Evolutionary conservation across 371 early-diverging fungal species (phyloP), one percentile per base, ranked within the genome.

Genomic region (Haplosporangium sp.): DNA sequence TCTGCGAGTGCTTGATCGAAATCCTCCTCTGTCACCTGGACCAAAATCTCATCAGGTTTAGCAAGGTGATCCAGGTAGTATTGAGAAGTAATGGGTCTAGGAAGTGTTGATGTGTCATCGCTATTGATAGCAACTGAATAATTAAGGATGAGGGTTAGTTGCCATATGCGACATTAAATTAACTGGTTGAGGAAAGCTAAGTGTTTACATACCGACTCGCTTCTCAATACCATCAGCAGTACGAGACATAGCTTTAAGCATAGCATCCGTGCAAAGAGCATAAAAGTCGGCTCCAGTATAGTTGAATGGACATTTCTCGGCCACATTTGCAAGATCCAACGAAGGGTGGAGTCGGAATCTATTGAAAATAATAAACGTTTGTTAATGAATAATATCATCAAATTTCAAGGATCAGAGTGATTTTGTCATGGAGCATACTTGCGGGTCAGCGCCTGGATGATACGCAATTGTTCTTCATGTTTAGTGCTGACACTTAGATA

Each of bases 221-320:
- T 56, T 75, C 67, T 97, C 96, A n/a, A 98, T 92, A 0, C 86
- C 71, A 50, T 91, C 86, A 15, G 97, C 96, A 0, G 93, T 95
- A 55, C 98, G 92, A 7, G 95, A 86, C 91, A 97, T 96, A 15
- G 98, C 97, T 72, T 98, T 97, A 9, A 99, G 87, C 91, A 97
- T 94, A 3, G 99, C 96, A 78, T 98, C 98, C 19, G 98, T 95
- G 75, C 97, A 98, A 38, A 99, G 87, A 0, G 99, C 99, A 81
- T 99, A 98, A 72, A 98, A 95, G 83, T 99, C 99, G 15, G 99
- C 99, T 53, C 99, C 99, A 0, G 99, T 98, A 65, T 94, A 95
- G 74, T 95, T 92, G 81, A 95, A 93, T 8, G 97, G 97, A 72
- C 96, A 96, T 53, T 88, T 82, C 10, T 93, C 91, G 8, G 97